Conservation (phyloP, 2,329 filamentous ascomycete genomes). For the Dothideomycetes sp. region DNA sequence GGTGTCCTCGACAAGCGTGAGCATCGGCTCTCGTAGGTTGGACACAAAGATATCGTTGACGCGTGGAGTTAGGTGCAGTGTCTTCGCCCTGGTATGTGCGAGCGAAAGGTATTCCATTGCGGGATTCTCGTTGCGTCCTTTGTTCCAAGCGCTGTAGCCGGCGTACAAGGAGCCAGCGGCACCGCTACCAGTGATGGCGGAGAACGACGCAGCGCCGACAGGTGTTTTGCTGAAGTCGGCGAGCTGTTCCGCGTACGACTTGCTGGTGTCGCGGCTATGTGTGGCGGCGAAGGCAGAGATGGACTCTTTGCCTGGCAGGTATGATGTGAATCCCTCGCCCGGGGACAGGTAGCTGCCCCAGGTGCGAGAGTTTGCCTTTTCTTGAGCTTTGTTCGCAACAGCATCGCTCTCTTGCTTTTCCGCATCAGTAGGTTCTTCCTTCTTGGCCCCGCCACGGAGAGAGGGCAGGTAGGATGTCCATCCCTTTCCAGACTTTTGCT, state of each 20-base stretch:
- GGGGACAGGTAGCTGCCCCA: slow-evolving; percentile 38
- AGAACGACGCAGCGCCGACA: slow-evolving; percentile 35
- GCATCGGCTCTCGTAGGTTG: slow-evolving; percentile 34
- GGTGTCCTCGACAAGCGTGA: slow-evolving; percentile 35
- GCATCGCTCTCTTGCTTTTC: slow-evolving; percentile 10
- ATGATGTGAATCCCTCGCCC: slow-evolving; percentile 36
- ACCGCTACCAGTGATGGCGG: slow-evolving; percentile 34
- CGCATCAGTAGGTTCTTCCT: slow-evolving; percentile 9
- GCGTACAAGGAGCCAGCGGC: slow-evolving; percentile 37
- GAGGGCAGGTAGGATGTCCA: slow-evolving; percentile 12
- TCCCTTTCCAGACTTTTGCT: slow-evolving; percentile 7
- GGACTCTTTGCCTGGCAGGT: slow-evolving; percentile 32
- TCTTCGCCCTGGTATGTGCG: slow-evolving; percentile 31
- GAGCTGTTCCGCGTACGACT: slow-evolving; percentile 38
- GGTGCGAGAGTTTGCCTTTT: slow-evolving; percentile 25
- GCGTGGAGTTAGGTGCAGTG: slow-evolving; percentile 29
- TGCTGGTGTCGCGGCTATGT: slow-evolving; percentile 35
- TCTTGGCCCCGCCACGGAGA: slow-evolving; percentile 9
- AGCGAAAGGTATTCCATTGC: slow-evolving; percentile 37
- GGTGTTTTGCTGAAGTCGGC: slow-evolving; percentile 40
- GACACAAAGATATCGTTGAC: slow-evolving; percentile 32
- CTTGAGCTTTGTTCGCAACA: slow-evolving; percentile 14
- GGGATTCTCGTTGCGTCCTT: slow-evolving; percentile 21
- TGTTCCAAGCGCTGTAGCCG: slow-evolving; percentile 36
- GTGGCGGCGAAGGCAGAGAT: slow-evolving; percentile 33